phyloP scores from a whole-genome alignment of 495 filamentous ascomycete genomes.

The Tuber magnatum region DNA sequence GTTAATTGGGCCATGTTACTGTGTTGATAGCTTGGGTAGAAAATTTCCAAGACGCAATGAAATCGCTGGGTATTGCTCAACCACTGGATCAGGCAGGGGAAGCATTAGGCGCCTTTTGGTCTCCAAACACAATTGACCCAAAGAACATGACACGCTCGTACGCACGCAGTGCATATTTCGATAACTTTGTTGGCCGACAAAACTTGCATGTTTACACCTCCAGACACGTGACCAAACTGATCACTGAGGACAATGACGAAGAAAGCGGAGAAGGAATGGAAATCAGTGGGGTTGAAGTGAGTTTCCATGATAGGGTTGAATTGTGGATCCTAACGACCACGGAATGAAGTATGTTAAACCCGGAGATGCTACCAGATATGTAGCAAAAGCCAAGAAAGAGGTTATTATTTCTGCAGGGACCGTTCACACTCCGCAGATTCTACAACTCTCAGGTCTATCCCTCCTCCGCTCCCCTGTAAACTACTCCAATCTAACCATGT shows the following conservation, averaged over 20 bases:
- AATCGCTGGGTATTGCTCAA: slow-evolving; percentile 17
- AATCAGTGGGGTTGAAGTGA: slow-evolving; percentile 23
- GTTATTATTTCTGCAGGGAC: slow-evolving; percentile 56
- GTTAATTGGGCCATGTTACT: background rate
- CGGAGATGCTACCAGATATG: slow-evolving; percentile 9
- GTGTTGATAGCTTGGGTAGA: slow-evolving; percentile 9
- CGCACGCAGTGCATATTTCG: slow-evolving; percentile 32
- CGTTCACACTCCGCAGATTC: slow-evolving; percentile 53
- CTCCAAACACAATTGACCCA: slow-evolving; percentile 35
- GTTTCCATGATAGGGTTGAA: background rate
- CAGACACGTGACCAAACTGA: slow-evolving; percentile 30
- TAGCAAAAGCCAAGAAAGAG: slow-evolving; percentile 48
- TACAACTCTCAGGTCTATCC: slow-evolving; percentile 46
- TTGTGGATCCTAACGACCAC: background rate
- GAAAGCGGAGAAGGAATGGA: background rate
- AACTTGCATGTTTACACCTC: slow-evolving; percentile 35
- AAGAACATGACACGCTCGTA: slow-evolving; percentile 37
- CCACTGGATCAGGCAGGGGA: slow-evolving; percentile 26
- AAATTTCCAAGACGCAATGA: slow-evolving; percentile 32
- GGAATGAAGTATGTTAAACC: slow-evolving; percentile 18
- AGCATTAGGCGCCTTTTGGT: slow-evolving; percentile 28
- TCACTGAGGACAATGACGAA: slow-evolving; percentile 4
- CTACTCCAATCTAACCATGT: background rate
- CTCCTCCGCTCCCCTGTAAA: background rate
- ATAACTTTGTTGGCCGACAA: slow-evolving; percentile 15